Base-by-base conservation (phyloP, 805 yeast species). In the Yarrowia keelungensis region DNA sequence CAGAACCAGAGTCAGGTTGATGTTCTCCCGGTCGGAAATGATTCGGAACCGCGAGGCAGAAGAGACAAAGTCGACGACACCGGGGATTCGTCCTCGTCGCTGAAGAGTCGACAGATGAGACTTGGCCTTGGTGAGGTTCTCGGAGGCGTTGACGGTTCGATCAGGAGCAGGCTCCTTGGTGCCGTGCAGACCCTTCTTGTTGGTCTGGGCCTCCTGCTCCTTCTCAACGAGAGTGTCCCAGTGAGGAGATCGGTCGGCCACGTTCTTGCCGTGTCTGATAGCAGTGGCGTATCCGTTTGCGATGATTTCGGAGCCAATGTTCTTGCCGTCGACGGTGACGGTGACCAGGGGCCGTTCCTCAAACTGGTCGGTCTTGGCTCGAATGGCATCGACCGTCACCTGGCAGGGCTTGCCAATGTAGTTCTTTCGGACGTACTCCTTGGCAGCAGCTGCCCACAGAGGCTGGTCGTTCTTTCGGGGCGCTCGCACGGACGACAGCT, bases 171-270 rank as follows among this genome's bases (percentile, higher is more conserved):
- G 83, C 14, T 81, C 75, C 74, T 87, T 86, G 36, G 84, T 82
- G 69, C 81, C 83, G 75, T 84, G 87, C 50, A 92, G 81, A 22
- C 97, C 97, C 56, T 80, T 80, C 72, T 87, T 85, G 32, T 79
- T 78, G 68, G 82, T 84, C 70, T 79, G 81, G 15, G 93, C 89
- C 50, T 81, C 81, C 50, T 82, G 81, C 76, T 92, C 97, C 61
- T 87, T 81, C 75, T 90, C 96, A 54, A 89, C 78, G 69, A 91
- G 81, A 61, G 82, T 83, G 75, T 91, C 97, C 94, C 97, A 91
- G 73, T 86, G 84, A 41, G 87, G 83, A 1, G 95, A 87, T 72
- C 91, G 83, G 74, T 87, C 91, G 47, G 83, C 82, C 12, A 83
- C 79, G 56, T 88, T 90, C 78, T 88, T 88, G 75, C 88, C 87